These are phyloP conservation scores for Senna siamea DNA, from an alignment of 306 rosid genomes.

Conservation along the genomic window DNA sequence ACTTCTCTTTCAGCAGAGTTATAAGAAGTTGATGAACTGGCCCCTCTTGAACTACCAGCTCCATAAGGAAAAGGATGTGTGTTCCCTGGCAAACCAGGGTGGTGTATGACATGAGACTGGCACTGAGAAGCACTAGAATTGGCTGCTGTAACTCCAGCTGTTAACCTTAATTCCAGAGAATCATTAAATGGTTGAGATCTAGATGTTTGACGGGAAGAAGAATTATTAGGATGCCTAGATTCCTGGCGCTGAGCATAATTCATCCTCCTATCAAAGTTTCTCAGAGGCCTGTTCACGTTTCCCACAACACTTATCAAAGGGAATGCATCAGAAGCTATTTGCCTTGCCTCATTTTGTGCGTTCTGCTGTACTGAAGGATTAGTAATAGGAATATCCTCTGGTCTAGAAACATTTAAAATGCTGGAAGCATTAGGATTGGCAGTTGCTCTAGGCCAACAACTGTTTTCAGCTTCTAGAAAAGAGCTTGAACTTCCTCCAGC, in stretches of 20 bases:
- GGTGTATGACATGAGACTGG: conserved; percentile 44
- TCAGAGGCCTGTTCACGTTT: conserved; percentile 52
- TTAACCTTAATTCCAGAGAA: conserved; percentile 61
- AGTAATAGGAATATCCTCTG: conserved; percentile 48
- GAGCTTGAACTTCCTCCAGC: conserved; percentile 70
- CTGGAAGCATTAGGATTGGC: conserved; percentile 52
- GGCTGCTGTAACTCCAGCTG: conserved; percentile 57
- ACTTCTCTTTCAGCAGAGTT: conserved; percentile 43
- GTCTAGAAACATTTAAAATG: conserved; percentile 51
- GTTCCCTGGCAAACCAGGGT: conserved; percentile 36
- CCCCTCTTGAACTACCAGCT: conserved; percentile 49
- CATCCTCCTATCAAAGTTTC: conserved; percentile 52
- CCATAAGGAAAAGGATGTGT: conserved; percentile 47
- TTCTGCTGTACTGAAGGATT: conserved; percentile 55
- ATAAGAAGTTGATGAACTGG: conserved; percentile 46
- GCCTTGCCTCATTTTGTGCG: conserved; percentile 54
- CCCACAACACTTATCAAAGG: conserved; percentile 54
- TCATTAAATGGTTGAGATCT: conserved; percentile 48
- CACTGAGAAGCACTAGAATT: conserved; percentile 43
- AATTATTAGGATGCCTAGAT: conserved; percentile 50
- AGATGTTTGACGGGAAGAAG: conserved; percentile 48
- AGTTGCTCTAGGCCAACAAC: conserved; percentile 50
- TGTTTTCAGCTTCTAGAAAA: conserved; percentile 54
- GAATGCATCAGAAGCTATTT: conserved; percentile 51
- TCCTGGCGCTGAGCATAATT: conserved; percentile 57